These are phyloP conservation scores for Russula sp. DNA, from an alignment of 768 basidiomycete species.

Conservation along the genomic window DNA sequence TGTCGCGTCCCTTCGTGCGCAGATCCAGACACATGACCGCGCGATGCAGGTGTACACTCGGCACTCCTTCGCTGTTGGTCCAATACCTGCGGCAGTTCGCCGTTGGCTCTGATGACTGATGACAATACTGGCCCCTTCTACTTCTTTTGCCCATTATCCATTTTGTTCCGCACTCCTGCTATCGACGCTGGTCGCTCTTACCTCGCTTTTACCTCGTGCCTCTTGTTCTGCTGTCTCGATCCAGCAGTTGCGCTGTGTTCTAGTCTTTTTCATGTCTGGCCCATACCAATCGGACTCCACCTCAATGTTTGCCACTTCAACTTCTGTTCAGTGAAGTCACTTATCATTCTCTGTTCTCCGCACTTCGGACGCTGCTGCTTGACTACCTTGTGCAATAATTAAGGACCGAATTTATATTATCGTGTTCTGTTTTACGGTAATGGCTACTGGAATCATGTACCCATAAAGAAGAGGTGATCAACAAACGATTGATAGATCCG, in stretches of 20 bases:
- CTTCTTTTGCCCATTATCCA: neutral
- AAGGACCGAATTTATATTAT: constrained; percentile 1
- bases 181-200: neutral
- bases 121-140: neutral
- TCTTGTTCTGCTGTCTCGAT: neutral
- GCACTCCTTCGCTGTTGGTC: neutral
- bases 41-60: constrained; percentile 5
- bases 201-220: neutral
- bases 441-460: neutral
- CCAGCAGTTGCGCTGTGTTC: neutral
- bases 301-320: neutral
- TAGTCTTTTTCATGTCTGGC: neutral
- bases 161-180: neutral
- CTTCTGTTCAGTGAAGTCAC: too few species aligned
- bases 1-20: neutral
- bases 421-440: neutral
- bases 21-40: constrained; percentile 12
- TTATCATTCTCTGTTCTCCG: neutral
- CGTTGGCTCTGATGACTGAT: constrained; percentile 14
- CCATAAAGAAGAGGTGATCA: neutral
- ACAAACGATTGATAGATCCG: constrained; percentile 5
- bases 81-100: constrained; percentile 9
- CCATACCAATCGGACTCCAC: neutral
- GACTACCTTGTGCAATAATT: neutral
- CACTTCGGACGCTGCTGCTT: constrained; percentile 7